These are phyloP conservation scores for Vaccinium corymbosum DNA, from an alignment of 148 eudicot species.

Conservation along the genomic window DNA sequence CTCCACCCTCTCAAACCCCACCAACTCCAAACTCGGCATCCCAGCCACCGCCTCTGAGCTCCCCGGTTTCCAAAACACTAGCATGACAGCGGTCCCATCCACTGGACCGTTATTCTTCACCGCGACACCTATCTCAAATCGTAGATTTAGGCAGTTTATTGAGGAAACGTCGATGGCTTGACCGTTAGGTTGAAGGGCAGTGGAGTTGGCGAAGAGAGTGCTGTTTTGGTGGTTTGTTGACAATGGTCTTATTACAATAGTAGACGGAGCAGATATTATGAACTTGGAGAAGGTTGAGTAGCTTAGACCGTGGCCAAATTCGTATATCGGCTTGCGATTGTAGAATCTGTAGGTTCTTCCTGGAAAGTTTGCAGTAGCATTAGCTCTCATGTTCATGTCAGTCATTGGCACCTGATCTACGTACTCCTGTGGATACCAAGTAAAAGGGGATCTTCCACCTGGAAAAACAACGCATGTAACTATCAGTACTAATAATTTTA, in stretches of 20 bases:
- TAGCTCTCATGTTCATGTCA: constrained; percentile 43
- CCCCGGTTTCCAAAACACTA: constrained; percentile 24
- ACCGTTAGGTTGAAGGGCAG: background rate
- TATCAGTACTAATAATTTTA: background rate
- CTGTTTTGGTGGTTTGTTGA: background rate
- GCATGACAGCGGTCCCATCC: constrained; percentile 29
- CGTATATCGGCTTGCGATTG: constrained; percentile 23
- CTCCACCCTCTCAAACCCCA: constrained; percentile 29
- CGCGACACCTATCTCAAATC: constrained; percentile 13
- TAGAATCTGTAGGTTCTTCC: constrained; percentile 49
- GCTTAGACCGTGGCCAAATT: constrained; percentile 44
- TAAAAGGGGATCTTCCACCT: constrained; percentile 48
- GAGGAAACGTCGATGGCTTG: constrained; percentile 26
- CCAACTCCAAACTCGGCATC: constrained; percentile 23
- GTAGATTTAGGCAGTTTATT: constrained; percentile 19
- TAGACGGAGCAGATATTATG: constrained; percentile 22
- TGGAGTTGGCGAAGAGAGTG: background rate
- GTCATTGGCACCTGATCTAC: constrained; percentile 29
- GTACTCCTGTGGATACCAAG: constrained; percentile 38
- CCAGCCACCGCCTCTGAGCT: constrained; percentile 21
- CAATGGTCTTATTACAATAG: background rate
- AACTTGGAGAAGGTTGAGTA: constrained; percentile 28
- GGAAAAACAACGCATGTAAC: background rate
- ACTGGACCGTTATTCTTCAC: constrained; percentile 27
- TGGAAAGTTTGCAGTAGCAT: constrained; percentile 26